These are phyloP conservation scores for Cinnamomum micranthum DNA, from an alignment of 164 flowering plant genomes.

Conservation along the genomic window DNA sequence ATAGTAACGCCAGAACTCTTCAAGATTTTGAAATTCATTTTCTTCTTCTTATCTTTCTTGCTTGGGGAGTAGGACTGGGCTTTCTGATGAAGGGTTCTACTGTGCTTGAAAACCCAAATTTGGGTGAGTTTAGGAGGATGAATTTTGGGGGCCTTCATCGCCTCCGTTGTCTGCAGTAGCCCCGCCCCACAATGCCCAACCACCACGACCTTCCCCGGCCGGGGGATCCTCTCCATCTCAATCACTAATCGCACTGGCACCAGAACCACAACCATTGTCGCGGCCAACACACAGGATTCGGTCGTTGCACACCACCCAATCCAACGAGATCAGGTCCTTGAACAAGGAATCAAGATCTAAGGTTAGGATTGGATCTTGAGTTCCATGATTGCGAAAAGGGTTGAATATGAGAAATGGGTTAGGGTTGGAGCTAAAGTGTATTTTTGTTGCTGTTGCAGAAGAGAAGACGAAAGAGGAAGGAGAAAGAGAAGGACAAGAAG, in stretches of 20 bases:
- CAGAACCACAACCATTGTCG: conserved; percentile 52
- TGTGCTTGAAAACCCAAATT: too few species aligned
- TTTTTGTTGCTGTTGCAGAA: too few species aligned
- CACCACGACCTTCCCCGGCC: conserved; percentile 73
- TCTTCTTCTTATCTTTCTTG: too few species aligned
- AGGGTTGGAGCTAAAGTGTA: too few species aligned
- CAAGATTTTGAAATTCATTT: conserved; percentile 79
- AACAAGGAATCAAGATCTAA: conserved; percentile 35
- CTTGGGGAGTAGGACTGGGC: too few species aligned
- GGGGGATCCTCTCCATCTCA: conserved; percentile 71
- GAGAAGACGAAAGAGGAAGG: too few species aligned
- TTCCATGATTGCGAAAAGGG: too few species aligned
- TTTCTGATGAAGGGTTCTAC: too few species aligned
- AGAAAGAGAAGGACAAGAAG: too few species aligned
- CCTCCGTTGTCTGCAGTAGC: conserved; percentile 27
- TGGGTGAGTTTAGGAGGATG: too few species aligned
- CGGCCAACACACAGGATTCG: conserved; percentile 72
- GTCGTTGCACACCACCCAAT: conserved; percentile 36
- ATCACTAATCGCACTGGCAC: conserved; percentile 74
- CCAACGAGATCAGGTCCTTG: conserved; percentile 50
- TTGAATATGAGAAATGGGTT: too few species aligned
- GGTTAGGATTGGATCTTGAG: conserved; percentile 17
- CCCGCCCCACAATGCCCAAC: conserved; percentile 41
- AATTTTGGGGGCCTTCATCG: conserved; percentile 51
- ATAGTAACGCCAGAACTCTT: conserved; percentile 87